A percentile compares a stretch with the other conserved stretches of the same genome.
phyloP scores from a whole-genome alignment of 75 land plant genomes.

The Adiantum capillusveneris region DNA sequence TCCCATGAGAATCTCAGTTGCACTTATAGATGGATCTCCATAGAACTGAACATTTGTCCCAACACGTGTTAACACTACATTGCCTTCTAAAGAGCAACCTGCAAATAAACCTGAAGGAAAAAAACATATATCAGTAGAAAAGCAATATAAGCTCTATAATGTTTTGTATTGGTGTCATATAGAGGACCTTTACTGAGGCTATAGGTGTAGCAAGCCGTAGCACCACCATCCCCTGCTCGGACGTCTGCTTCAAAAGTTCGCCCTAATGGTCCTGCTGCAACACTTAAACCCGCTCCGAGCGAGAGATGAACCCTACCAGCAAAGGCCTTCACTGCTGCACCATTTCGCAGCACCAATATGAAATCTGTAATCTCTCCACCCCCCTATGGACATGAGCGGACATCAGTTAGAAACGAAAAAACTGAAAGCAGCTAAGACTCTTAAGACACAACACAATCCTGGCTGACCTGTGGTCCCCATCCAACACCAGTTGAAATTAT shows the following conservation, averaged over 20 bases:
- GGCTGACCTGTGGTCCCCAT: conserved; percentile 90
- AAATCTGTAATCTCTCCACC: conserved; percentile 99
- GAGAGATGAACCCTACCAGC: conserved; percentile 74
- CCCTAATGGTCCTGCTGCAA: conserved; percentile 82
- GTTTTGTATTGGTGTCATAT: background rate
- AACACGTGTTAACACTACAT: conserved; percentile 70
- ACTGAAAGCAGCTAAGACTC: background rate
- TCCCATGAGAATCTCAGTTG: conserved; percentile 81
- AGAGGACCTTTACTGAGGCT: conserved; percentile 91
- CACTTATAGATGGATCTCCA: conserved; percentile 63
- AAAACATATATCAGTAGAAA: background rate
- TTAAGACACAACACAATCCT: background rate
- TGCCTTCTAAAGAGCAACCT: conserved; percentile 83
- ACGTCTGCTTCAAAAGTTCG: conserved; percentile 82
- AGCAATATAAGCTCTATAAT: background rate
- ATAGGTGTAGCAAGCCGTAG: conserved; percentile 91
- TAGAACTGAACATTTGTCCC: conserved; percentile 64
- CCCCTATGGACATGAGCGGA: conserved; percentile 56
- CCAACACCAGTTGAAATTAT: conserved; percentile 85
- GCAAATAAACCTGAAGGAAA: conserved; percentile 69
- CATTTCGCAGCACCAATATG: conserved; percentile 72
- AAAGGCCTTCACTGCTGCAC: conserved; percentile 75
- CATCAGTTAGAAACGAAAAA: background rate
- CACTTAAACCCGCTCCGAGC: conserved; percentile 86
- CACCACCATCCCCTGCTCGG: conserved; percentile 84